phyloP scores from a whole-genome alignment of 805 yeast genomes.

The Lipomyces sp. region DNA sequence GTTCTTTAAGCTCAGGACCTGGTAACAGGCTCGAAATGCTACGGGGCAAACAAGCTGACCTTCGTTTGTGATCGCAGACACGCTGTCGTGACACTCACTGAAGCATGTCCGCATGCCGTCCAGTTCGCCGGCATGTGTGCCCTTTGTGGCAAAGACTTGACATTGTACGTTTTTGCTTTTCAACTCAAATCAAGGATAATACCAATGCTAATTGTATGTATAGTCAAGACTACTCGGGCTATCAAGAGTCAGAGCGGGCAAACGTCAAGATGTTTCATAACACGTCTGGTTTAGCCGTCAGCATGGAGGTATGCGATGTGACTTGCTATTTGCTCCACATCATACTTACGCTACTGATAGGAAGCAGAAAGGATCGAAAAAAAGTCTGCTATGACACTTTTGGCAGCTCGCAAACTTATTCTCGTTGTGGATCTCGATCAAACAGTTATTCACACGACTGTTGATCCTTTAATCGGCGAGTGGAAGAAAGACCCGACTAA shows the following conservation, averaged over 20 bases:
- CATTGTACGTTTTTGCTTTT: constrained; percentile 22
- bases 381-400: constrained; percentile 62
- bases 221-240: constrained; percentile 75
- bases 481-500: constrained; percentile 88
- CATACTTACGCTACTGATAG: constrained; percentile 41
- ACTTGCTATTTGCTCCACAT: too few species aligned
- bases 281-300: constrained; percentile 79
- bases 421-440: constrained; percentile 96
- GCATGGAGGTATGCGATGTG: constrained; percentile 48
- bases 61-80: constrained; percentile 45
- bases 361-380: constrained; percentile 88
- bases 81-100: constrained; percentile 62
- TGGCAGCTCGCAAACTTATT: constrained; percentile 70
- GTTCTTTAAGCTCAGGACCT: not conserved
- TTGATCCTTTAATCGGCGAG: constrained; percentile 94
- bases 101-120: constrained; percentile 89
- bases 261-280: constrained; percentile 90
- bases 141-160: constrained; percentile 78
- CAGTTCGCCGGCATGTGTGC: constrained; percentile 97
- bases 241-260: constrained; percentile 70
- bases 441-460: constrained; percentile 96
- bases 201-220: constrained; percentile 47
- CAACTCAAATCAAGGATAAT: too few species aligned
- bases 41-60: constrained; percentile 1
- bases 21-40: too few species aligned